Conservation (phyloP, 805 yeast genomes). For the Tetrapisispora fleetii region DNA sequence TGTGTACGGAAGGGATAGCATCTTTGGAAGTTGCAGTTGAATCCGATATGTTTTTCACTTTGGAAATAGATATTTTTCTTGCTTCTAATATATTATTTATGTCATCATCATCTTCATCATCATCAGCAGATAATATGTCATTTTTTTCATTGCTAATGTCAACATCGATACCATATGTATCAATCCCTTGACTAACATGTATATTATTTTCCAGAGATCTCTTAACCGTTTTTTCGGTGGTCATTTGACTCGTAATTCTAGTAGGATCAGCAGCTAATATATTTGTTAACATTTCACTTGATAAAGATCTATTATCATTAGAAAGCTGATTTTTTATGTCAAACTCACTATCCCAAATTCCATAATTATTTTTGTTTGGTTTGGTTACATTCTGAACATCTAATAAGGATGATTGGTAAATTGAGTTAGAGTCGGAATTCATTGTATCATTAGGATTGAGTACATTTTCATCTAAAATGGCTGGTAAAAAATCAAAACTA, state of each 20-base stretch:
- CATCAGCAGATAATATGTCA: background rate
- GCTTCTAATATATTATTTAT: background rate
- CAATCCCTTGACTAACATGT: slow-evolving; percentile 13
- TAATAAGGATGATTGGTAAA: background rate
- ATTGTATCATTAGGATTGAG: background rate
- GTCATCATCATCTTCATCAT: background rate
- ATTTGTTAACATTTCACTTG: slow-evolving; percentile 9
- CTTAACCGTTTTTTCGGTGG: background rate
- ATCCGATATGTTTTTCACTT: background rate
- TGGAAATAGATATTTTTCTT: background rate
- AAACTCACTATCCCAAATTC: background rate
- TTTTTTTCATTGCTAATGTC: slow-evolving; percentile 5
- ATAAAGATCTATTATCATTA: slow-evolving; percentile 1
- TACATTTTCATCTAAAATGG: background rate
- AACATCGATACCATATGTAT: slow-evolving; percentile 16
- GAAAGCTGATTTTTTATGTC: background rate
- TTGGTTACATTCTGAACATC: background rate
- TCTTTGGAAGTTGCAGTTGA: background rate
- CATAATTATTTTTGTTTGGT: background rate
- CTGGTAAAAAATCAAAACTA: slow-evolving; percentile 2
- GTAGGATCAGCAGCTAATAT: slow-evolving; percentile 4
- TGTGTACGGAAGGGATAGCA: slow-evolving; percentile 6
- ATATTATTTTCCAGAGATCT: slow-evolving; percentile 15
- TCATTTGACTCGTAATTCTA: background rate
- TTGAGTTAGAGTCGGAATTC: background rate